These are phyloP conservation scores for Scenedesmus sp. DNA, from an alignment of 163 green algal species.

Conservation along the genomic window DNA sequence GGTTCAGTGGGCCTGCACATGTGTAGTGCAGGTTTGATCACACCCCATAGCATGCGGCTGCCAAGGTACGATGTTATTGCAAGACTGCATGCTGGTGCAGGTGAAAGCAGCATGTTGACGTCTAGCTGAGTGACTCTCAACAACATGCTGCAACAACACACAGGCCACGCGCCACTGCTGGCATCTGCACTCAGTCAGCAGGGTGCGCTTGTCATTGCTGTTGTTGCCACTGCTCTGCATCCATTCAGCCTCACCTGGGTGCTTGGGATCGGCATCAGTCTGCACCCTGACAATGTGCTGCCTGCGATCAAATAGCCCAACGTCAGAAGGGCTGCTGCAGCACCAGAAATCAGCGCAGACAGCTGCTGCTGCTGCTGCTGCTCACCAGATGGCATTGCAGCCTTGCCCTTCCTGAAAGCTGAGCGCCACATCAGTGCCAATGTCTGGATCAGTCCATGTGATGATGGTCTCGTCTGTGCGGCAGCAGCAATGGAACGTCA, in stretches of 20 bases:
- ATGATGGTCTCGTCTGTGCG: constrained; percentile 96
- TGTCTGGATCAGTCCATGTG: constrained; percentile 93
- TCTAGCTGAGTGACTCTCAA: neutral
- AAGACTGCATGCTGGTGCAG: neutral
- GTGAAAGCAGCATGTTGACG: neutral
- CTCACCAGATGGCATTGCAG: constrained; percentile 91
- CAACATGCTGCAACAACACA: neutral
- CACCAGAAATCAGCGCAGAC: neutral
- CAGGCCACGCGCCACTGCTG: neutral
- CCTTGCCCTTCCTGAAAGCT: constrained; percentile 94
- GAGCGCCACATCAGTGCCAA: constrained; percentile 95
- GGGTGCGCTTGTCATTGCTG: neutral
- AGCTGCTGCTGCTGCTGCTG: constrained; percentile 2
- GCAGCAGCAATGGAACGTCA: neutral
- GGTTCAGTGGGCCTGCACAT: neutral
- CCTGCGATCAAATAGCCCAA: constrained; percentile 50
- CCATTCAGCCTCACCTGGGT: constrained; percentile 14
- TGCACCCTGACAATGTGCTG: constrained; percentile 69
- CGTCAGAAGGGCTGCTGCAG: neutral
- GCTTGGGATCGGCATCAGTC: constrained; percentile 50
- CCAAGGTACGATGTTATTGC: neutral
- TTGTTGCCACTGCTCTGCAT: neutral
- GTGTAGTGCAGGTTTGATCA: neutral
- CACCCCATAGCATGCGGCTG: neutral
- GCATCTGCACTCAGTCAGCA: neutral